Evolutionary conservation across 768 basidiomycete genomes (phyloP).

Genomic region (Cubamyces sp.): DNA sequence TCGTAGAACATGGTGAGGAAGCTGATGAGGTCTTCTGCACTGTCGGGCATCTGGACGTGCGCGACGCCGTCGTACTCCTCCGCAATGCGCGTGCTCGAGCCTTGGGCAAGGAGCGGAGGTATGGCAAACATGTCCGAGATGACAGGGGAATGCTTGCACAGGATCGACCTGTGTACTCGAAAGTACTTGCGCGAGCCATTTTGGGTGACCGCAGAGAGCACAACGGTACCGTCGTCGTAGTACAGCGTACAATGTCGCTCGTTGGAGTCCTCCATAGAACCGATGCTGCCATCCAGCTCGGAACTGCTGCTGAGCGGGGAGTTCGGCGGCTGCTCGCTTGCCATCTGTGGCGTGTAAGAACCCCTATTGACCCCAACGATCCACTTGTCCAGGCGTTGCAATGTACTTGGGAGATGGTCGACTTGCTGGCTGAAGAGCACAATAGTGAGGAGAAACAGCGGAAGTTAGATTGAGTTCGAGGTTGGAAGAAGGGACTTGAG

Average conservation of each 20-base stretch:
- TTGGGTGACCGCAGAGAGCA: conserved; percentile 32
- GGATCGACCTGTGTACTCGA: conserved; percentile 34
- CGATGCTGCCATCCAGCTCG: conserved; percentile 3
- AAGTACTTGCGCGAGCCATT: conserved; percentile 27
- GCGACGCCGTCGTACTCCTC: conserved; percentile 36
- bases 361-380: not conserved
- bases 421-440: not conserved
- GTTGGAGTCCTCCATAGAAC: not conserved
- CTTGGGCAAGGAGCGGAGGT: conserved; percentile 26
- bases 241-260: conserved; percentile 35
- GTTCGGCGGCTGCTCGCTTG: conserved; percentile 9
- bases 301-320: conserved; percentile 4
- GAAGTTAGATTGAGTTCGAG: not conserved
- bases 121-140: conserved; percentile 35
- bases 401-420: not conserved
- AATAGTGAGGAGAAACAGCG: not conserved
- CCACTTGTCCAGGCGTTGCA: too few species aligned
- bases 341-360: not conserved
- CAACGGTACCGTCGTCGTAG: conserved; percentile 39
- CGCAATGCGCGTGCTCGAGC: conserved; percentile 14
- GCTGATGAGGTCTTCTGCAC: conserved; percentile 33
- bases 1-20: conserved; percentile 35
- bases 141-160: conserved; percentile 32
- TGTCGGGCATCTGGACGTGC: conserved; percentile 37
- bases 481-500: too few species aligned